Evolutionary conservation across 345 rosid species (phyloP).

Genomic region (Hibiscus trionum): DNA sequence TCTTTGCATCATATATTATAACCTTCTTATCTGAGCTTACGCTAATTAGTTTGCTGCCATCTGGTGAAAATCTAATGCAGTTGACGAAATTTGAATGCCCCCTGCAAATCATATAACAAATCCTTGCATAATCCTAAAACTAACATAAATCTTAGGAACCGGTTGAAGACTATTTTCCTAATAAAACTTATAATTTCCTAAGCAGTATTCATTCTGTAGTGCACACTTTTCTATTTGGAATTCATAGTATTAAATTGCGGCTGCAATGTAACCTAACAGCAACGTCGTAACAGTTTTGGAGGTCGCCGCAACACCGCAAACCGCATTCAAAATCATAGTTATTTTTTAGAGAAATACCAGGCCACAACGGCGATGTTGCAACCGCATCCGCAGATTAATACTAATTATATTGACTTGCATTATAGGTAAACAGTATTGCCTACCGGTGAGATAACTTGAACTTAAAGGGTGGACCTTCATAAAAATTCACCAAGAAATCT

Average conservation of each 20-base stretch:
- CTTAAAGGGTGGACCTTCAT: constrained; percentile 94
- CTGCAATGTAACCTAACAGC: no score
- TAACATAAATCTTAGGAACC: not conserved
- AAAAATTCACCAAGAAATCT: constrained; percentile 85
- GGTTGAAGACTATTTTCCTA: not conserved
- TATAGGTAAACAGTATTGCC: not conserved
- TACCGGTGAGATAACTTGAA: constrained; percentile 87
- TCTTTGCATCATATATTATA: constrained; percentile 69
- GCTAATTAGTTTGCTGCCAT: constrained; percentile 80
- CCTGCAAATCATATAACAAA: constrained; percentile 33
- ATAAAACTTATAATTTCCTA: not conserved
- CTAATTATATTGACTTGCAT: no score
- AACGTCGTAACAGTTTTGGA: no score
- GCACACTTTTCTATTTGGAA: not conserved
- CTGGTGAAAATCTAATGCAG: constrained; percentile 85
- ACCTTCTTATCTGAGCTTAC: constrained; percentile 94
- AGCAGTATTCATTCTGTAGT: not conserved
- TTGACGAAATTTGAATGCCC: constrained; percentile 88
- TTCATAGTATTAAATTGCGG: no score
- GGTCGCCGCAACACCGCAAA: no score
- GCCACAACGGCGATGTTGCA: no score
- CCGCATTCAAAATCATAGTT: no score
- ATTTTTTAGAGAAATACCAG: no score
- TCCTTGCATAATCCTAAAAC: constrained; percentile 1
- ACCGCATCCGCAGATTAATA: not conserved